Percentiles rank a stretch among this genome's conserved stretches.
phyloP scores from a whole-genome alignment of 257 asterid species.

The Lavandula angustifolia region DNA sequence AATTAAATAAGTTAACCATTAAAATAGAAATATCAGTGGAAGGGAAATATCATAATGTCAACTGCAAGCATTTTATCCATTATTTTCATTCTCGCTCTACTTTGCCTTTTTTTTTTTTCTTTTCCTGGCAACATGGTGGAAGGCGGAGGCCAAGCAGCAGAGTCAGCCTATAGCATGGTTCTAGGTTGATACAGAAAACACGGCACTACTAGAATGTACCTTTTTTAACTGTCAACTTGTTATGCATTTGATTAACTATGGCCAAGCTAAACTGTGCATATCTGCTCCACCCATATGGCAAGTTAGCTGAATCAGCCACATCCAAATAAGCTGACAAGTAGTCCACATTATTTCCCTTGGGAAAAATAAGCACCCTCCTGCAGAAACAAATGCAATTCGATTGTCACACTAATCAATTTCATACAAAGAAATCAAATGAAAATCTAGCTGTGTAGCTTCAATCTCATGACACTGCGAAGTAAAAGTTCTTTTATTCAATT shows the following conservation, averaged over 20 bases:
- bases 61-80: neutral
- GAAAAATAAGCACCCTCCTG: conserved; percentile 97
- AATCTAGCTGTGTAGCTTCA: conserved; percentile 19
- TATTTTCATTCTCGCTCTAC: neutral
- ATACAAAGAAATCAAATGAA: conserved; percentile 1
- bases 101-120: neutral
- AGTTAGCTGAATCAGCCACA: conserved; percentile 77
- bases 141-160: conserved; percentile 1
- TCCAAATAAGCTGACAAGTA: conserved; percentile 85
- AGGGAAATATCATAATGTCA: neutral
- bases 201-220: conserved; percentile 45
- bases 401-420: conserved; percentile 9
- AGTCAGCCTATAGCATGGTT: conserved; percentile 2
- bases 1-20: conserved; percentile 11
- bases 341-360: conserved; percentile 91
- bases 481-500: neutral
- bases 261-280: conserved; percentile 94
- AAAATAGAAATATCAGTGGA: conserved; percentile 8
- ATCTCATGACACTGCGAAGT: conserved; percentile 1
- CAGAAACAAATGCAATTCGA: conserved; percentile 36
- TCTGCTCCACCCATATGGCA: conserved; percentile 93
- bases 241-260: conserved; percentile 71
- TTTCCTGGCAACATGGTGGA: neutral
- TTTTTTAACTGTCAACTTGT: conserved; percentile 65
- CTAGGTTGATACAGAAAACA: neutral